Evolutionary conservation across 495 filamentous ascomycete genomes (phyloP), one percentile per base, ranked within the genome.

Genomic region (Tuber indicum): DNA sequence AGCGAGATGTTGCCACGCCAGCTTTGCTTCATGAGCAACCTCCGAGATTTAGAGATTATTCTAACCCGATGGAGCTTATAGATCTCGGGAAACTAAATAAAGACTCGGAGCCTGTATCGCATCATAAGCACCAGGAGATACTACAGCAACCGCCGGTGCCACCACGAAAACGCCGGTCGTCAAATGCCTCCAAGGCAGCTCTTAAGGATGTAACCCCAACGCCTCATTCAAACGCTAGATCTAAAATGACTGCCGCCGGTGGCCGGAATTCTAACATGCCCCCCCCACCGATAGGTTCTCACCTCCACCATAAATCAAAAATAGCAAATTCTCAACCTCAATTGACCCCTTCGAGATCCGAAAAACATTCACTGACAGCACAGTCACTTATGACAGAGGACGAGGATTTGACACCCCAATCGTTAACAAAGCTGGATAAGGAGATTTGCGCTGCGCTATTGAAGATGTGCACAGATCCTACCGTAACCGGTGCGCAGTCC

Each of bases 371-470:
- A 4, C 73, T 69, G 43, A 75, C 74, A 6, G 70, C 73, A n/a
- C 43, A 66, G 44, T 73, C 74, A 1, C 74, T 73, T 41, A 46
- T 45, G 16, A 19, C 74, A 14, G 23, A 62, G 42, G 46, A 69
- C 45, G 78, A 80, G 43, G 46, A 58, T 1, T 71, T 72, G 7
- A 73, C 82, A 1, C 80, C 82, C 12, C 86, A 85, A 78, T 70
- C 80, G 2, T 84, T 86, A 66, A 85, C 79, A 39, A 85, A 86
- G 72, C 76, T 83, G 21, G 81, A 82, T 70, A 49, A 69, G 43
- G 77, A 77, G 43, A 82, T 82, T 41, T 82, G 80, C 58, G 36
- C 41, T 26, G 81, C 77, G 44, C 47, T 82, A 23, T 49, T 42
- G 39, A 43, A 70, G 6, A 76, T 82, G 80, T 78, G 72, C 58